Evolutionary conservation across 768 basidiomycete genomes (phyloP), one percentile per base, ranked within the genome.

Genomic region (Boletus subcaerulescens): DNA sequence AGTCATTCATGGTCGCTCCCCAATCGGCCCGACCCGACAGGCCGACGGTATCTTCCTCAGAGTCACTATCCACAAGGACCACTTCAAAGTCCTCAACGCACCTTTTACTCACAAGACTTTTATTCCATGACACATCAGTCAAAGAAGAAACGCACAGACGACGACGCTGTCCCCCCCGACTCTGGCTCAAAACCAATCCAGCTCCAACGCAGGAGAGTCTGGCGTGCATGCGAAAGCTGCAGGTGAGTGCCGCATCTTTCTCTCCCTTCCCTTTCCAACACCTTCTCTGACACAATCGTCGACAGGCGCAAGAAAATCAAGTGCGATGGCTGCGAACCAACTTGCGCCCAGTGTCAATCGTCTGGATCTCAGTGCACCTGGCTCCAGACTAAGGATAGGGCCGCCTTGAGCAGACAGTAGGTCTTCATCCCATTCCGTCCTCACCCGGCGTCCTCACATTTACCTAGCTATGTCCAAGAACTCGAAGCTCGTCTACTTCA

Each of bases 351-450:
- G 65, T 93, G 91, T 66, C 68, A 81, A 17, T 74, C 82, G 41
- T 87, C 89, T 8, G 84, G 83, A 44, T 86, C 88, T 1, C 82
- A 85, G 61, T 93, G 91, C 66, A 90, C 88, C 42, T 93, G 91
- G 91, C 76, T 92, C 41, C 91, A 93, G 73, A 93, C 91, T 7
- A 93, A 91, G 74, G 91, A 93, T 72, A 84, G 91, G 64, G 91
- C 91, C 22, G 91, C 91, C 5, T 74, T 93, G 59, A 93, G 92
- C 67, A 80, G 91, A 77, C 91, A 93, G 91, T 93, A 68, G 60
- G 91, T 79, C 50, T 4, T 45, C 53, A 3, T 26, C 26, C 24
- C 36, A 9, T 49, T 13, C 47, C 31, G 20, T 42, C 26, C 36
- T 51, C 33, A 50, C 51, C 52, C 59, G 55, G 24, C 60, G 24